Conservation (phyloP, 2,329 filamentous ascomycete genomes). For the Albophoma yamanashiensis region DNA sequence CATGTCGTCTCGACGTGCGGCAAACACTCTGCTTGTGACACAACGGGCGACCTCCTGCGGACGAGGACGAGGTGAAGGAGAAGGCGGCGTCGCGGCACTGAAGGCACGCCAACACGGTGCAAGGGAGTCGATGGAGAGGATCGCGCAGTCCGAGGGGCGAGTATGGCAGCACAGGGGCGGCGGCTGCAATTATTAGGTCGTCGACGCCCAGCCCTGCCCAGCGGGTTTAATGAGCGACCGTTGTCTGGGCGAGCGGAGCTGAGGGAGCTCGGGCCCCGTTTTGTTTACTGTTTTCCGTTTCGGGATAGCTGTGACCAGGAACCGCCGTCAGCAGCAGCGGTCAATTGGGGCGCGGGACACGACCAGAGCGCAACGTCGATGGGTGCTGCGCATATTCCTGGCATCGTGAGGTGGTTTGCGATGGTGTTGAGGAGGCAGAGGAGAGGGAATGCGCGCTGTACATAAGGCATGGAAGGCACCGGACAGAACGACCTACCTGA, state of each 20-base stretch:
- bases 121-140: conserved; percentile 1
- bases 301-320: conserved; percentile 20
- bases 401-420: conserved; percentile 10
- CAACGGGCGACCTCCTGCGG: background rate
- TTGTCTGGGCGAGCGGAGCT: conserved; percentile 24
- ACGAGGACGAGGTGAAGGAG: background rate
- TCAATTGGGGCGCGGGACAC: conserved; percentile 2
- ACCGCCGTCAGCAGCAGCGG: conserved; percentile 9
- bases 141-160: background rate
- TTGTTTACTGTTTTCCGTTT: conserved; percentile 31
- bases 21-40: conserved; percentile 5
- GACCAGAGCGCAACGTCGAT: conserved; percentile 4
- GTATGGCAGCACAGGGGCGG: background rate
- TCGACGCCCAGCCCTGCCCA: background rate
- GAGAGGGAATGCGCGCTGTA: background rate
- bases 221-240: conserved; percentile 8
- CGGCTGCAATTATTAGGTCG: background rate
- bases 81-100: background rate
- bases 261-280: conserved; percentile 19
- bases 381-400: conserved; percentile 6
- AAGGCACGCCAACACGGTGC: background rate
- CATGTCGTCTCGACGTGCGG: conserved; percentile 29
- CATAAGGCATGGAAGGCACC: background rate
- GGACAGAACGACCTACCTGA: background rate
- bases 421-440: conserved; percentile 7